Conservation (phyloP, 176 grass and related monocot genomes). For the Oryza coarctata region DNA sequence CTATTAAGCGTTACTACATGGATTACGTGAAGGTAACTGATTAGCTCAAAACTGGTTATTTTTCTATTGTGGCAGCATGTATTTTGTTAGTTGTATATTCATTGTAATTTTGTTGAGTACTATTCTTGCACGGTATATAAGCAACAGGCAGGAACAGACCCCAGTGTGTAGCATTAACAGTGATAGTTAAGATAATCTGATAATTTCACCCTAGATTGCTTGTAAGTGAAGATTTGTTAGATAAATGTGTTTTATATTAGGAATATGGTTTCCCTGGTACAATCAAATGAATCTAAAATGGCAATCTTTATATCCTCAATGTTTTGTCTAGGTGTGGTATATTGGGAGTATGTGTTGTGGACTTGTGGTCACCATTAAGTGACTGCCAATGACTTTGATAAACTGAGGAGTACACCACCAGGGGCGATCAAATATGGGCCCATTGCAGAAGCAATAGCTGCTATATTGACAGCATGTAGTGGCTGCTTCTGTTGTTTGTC, state of each 20-base stretch:
- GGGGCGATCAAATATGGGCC: background rate
- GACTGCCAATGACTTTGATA: background rate
- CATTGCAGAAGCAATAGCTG: background rate
- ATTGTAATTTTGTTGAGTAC: background rate
- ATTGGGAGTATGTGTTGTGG: background rate
- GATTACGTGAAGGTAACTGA: constrained; percentile 73
- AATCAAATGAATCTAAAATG: background rate
- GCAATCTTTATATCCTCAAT: background rate
- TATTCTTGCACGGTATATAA: background rate
- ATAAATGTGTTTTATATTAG: constrained; percentile 13
- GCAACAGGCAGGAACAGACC: background rate
- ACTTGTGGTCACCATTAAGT: background rate
- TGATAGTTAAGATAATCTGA: background rate
- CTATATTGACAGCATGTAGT: background rate
- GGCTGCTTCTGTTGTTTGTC: background rate
- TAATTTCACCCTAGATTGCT: background rate
- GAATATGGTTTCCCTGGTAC: background rate
- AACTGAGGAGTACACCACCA: background rate
- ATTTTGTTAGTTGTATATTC: constrained; percentile 6
- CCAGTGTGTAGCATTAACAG: background rate
- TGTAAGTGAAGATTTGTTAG: background rate
- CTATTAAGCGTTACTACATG: constrained; percentile 75
- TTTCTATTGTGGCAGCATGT: background rate
- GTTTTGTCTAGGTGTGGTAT: background rate
- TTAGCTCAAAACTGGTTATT: background rate